phyloP scores from a whole-genome alignment of 352 stramenopile genomes.

The Aphanomyces invadans region DNA sequence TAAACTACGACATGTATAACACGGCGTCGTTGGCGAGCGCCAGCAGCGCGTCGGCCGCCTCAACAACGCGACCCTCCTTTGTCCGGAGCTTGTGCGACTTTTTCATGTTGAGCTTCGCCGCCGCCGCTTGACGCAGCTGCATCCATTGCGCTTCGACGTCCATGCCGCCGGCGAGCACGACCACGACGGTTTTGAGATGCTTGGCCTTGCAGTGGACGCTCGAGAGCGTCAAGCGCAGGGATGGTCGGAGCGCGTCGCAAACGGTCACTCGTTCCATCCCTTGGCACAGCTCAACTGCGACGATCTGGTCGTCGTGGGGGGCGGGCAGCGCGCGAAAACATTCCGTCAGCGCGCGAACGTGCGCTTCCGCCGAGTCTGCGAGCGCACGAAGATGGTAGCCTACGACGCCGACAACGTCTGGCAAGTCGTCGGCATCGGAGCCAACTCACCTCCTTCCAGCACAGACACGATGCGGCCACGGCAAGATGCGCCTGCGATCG shows the following conservation, averaged over 20 bases:
- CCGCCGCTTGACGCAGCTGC: not conserved
- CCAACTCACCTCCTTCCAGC: constrained; percentile 35
- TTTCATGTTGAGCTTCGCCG: constrained; percentile 19
- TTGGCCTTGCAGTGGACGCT: not conserved
- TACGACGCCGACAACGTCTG: too few relatives aligned
- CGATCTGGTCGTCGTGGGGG: not conserved
- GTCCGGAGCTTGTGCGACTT: constrained; percentile 13
- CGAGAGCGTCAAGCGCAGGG: not conserved
- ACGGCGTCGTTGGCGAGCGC: constrained; percentile 8
- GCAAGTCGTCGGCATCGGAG: too few relatives aligned
- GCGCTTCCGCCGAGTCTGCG: constrained; percentile 42
- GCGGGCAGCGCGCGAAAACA: not conserved
- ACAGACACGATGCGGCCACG: constrained; percentile 46
- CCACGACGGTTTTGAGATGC: not conserved
- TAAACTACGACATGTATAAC: constrained; percentile 15
- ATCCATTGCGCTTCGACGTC: not conserved
- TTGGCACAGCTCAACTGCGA: too few relatives aligned
- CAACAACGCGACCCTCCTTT: not conserved
- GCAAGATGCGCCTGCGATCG: constrained; percentile 38
- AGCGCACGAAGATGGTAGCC: constrained; percentile 44
- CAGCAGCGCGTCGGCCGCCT: not conserved
- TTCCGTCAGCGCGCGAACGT: constrained; percentile 41
- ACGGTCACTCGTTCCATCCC: too few relatives aligned
- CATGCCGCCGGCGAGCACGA: not conserved
- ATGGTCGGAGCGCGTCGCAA: too few relatives aligned